Evolutionary conservation across 1,139 yeast species (phyloP).

Genomic region (Pichia sp.): DNA sequence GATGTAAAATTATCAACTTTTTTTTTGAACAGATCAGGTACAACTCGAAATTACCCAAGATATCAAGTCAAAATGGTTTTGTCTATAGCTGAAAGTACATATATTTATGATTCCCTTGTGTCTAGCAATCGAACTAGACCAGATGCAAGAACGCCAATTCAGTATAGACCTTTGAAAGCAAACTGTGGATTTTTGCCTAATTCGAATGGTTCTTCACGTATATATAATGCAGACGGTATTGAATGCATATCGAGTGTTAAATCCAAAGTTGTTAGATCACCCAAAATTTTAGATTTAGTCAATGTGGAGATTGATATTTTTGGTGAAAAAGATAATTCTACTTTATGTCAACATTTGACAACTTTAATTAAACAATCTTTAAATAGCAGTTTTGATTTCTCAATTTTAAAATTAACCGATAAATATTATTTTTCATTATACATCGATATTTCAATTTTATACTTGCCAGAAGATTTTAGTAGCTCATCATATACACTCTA

Average conservation of each 20-base stretch:
- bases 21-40: too few species aligned
- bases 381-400: conserved; percentile 42
- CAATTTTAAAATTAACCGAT: conserved; percentile 55
- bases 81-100: conserved; percentile 83
- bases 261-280: conserved; percentile 65
- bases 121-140: conserved; percentile 27
- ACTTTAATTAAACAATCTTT: conserved; percentile 44
- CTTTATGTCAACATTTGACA: conserved; percentile 51
- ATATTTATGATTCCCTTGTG: conserved; percentile 64
- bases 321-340: conserved; percentile 65
- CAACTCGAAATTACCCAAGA: background rate
- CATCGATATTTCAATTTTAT: conserved; percentile 73
- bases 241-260: conserved; percentile 90
- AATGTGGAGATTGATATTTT: conserved; percentile 73
- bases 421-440: conserved; percentile 69
- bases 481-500: conserved; percentile 55
- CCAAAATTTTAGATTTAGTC: conserved; percentile 39
- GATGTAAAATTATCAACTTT: too few species aligned
- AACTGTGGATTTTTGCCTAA: conserved; percentile 73
- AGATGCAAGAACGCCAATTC: conserved; percentile 68
- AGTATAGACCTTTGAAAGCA: conserved; percentile 82
- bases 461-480: conserved; percentile 40
- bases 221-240: conserved; percentile 79
- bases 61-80: conserved; percentile 41
- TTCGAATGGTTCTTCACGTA: conserved; percentile 88